Evolutionary conservation across 352 stramenopile species (phyloP).

Genomic region (Phytopythium cucurbitacearum): DNA sequence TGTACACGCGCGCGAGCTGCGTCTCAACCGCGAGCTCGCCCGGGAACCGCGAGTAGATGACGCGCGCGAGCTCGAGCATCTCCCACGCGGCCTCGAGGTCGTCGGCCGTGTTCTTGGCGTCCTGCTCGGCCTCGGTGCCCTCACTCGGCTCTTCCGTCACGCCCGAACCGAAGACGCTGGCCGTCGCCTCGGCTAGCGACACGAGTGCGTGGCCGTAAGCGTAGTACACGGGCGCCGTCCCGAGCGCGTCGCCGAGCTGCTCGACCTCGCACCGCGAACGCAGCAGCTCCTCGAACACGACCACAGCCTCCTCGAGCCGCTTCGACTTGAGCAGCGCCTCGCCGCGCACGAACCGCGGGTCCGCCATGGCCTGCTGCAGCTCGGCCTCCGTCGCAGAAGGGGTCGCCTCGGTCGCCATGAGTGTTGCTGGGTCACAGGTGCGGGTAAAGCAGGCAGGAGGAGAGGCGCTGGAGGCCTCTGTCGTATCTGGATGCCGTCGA

Average conservation of each 20-base stretch:
- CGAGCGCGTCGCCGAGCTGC: conserved; percentile 60
- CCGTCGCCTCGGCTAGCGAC: conserved; percentile 61
- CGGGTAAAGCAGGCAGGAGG: too few relatives aligned
- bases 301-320: conserved; percentile 75
- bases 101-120: conserved; percentile 47
- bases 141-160: conserved; percentile 17
- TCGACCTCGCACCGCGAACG: conserved; percentile 79
- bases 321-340: conserved; percentile 74
- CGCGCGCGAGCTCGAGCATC: conserved; percentile 79
- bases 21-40: conserved; percentile 68
- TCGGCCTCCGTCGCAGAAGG: conserved; percentile 1
- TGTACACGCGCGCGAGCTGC: conserved; percentile 78
- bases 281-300: conserved; percentile 69
- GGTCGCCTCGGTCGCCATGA: conserved; percentile 1
- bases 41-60: conserved; percentile 74
- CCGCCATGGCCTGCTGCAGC: conserved; percentile 56
- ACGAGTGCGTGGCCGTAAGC: conserved; percentile 82
- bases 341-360: conserved; percentile 73
- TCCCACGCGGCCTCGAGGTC: conserved; percentile 85
- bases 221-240: conserved; percentile 72
- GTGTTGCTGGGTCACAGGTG: too few relatives aligned
- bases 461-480: too few relatives aligned
- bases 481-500: too few relatives aligned
- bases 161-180: conserved; percentile 45
- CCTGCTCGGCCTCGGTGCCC: conserved; percentile 43